Evolutionary conservation across 306 rosid genomes (phyloP).

Genomic region (Carpinus viminea): DNA sequence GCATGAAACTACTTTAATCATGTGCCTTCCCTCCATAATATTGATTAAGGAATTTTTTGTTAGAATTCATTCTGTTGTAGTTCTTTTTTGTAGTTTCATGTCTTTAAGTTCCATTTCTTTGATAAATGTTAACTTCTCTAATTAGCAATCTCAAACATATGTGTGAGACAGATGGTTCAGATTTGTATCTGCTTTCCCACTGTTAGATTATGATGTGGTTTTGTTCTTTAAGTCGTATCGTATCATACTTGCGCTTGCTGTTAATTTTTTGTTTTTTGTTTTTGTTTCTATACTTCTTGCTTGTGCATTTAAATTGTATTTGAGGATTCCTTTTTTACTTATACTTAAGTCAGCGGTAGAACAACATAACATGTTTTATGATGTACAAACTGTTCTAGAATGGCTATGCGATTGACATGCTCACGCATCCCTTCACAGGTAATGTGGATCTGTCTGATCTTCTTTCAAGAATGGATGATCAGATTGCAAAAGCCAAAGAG

Average conservation of each 20-base stretch:
- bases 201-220: neutral
- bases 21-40: neutral
- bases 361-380: neutral
- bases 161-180: neutral
- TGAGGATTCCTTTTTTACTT: neutral
- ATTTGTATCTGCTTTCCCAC: neutral
- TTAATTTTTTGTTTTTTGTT: neutral
- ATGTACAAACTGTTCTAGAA: neutral
- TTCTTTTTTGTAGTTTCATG: neutral
- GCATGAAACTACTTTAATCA: conserved; percentile 4
- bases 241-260: neutral
- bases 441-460: conserved; percentile 55
- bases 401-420: neutral
- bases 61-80: neutral
- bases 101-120: neutral
- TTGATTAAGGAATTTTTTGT: neutral
- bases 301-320: neutral
- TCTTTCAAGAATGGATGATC: conserved; percentile 87
- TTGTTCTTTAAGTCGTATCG: neutral
- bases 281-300: neutral
- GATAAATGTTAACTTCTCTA: neutral
- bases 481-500: conserved; percentile 75
- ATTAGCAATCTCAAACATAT: neutral
- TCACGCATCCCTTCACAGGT: conserved; percentile 49
- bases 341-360: neutral